Evolutionary conservation across 176 grass and related monocot genomes (phyloP).

Genomic region (Urochloa ruziziensis): DNA sequence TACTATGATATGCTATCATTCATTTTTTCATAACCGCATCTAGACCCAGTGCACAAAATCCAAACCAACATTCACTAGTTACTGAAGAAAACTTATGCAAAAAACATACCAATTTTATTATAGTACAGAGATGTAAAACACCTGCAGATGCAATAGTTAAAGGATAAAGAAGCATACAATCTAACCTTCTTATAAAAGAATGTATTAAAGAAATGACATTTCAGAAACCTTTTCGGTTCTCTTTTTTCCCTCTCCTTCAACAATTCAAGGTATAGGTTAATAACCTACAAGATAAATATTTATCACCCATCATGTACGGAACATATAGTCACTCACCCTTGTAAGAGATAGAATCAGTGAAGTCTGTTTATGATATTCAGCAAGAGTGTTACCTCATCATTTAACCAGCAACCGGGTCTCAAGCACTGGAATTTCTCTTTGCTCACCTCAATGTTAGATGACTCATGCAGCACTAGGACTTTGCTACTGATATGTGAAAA

Average conservation of each 20-base stretch:
- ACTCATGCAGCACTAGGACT: slow-evolving; percentile 57
- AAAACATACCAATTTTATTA: background rate
- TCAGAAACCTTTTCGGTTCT: slow-evolving; percentile 63
- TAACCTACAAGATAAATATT: slow-evolving; percentile 59
- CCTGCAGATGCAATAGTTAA: background rate
- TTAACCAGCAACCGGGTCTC: slow-evolving; percentile 69
- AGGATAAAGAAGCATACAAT: slow-evolving; percentile 25
- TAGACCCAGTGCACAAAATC: background rate
- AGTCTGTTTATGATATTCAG: slow-evolving; percentile 19
- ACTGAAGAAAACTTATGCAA: background rate
- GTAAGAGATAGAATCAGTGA: background rate
- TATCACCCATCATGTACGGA: slow-evolving; percentile 18
- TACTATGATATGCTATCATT: too few species aligned
- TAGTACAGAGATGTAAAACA: background rate
- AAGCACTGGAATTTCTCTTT: slow-evolving; percentile 72
- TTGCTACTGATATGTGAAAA: slow-evolving; percentile 39
- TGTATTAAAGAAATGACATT: slow-evolving; percentile 95
- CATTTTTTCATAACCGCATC: background rate
- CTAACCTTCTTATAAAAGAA: slow-evolving; percentile 97
- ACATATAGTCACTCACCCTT: background rate
- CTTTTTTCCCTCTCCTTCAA: slow-evolving; percentile 78
- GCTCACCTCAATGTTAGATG: slow-evolving; percentile 81
- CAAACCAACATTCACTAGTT: background rate
- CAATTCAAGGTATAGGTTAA: slow-evolving; percentile 90
- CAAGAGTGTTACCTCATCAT: slow-evolving; percentile 69